Evolutionary conservation across 2,329 filamentous ascomycete genomes (phyloP), one percentile per base, ranked within the genome.

Genomic region (Lachnellula arida): DNA sequence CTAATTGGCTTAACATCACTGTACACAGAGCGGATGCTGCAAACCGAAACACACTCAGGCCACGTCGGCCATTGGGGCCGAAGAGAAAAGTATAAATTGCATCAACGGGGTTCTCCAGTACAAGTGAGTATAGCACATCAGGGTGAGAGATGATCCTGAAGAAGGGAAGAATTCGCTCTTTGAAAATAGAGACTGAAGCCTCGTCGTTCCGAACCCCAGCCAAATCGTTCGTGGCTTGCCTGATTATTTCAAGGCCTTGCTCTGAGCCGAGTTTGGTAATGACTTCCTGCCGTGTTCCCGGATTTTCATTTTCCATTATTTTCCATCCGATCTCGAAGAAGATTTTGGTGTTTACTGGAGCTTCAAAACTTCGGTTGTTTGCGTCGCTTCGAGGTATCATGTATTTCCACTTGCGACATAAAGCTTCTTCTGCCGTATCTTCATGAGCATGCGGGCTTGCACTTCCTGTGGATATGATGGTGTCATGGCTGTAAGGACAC

Each of bases 61-160:
- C 72, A 58, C 72, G 70, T 8, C 58, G 64, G 32, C 76, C 76
- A 42, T 66, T 65, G n/a, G 66, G 51, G 2, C 75, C 75, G 53
- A 71, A 78, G 11, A 79, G 61, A 59, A 72, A 71, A 34, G 71
- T 76, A 64, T 73, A 76, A 23, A 79, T 72, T 3, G 70, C 76
- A 17, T 69, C 72, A 12, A 77, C 65, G 2, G 71, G 64, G 14
- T 69, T 65, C 56, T 78, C 73, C 5, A 78, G 59, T 2, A 77
- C 63, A 11, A 75, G 56, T 0, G 75, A 78, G 5, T 68, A 68
- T 23, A 75, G 60, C 1, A 78, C 68, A 39, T 73, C 68, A 0
- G 70, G 65, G 57, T 77, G 67, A 1, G 75, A 72, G 28, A 79
- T 67, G 5, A 68, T 71, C 47, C 68, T 62, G 37, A 77, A 66